phyloP scores from a whole-genome alignment of 768 basidiomycete species.

The Suillus luteus region DNA sequence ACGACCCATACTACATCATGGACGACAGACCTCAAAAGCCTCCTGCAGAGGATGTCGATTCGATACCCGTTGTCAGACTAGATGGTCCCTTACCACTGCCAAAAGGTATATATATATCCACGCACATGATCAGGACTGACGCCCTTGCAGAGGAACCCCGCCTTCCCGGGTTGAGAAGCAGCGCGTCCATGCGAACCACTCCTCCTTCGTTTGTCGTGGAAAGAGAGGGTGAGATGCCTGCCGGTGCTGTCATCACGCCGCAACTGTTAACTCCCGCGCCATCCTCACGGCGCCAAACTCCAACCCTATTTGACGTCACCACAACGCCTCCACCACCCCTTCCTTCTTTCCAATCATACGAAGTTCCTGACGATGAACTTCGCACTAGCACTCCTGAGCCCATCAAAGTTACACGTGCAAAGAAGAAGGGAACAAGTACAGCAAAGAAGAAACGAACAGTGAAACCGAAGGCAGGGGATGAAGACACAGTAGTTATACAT shows the following conservation, averaged over 20 bases:
- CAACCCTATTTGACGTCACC: slow-evolving; percentile 31
- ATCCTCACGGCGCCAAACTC: slow-evolving; percentile 26
- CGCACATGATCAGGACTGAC: slow-evolving; percentile 22
- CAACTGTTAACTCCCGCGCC: slow-evolving; percentile 32
- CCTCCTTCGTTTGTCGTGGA: slow-evolving; percentile 65
- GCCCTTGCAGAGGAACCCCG: slow-evolving; percentile 39
- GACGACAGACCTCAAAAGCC: slow-evolving; percentile 52
- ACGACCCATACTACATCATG: slow-evolving; percentile 91
- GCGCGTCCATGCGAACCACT: slow-evolving; percentile 39
- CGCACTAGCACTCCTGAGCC: slow-evolving; percentile 63
- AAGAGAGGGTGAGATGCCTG: slow-evolving; percentile 85
- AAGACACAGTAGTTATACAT: background rate
- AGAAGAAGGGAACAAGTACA: slow-evolving; percentile 54
- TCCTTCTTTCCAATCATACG: slow-evolving; percentile 54
- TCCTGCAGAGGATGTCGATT: slow-evolving; percentile 68
- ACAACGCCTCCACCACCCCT: slow-evolving; percentile 39
- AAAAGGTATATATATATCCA: slow-evolving; percentile 29
- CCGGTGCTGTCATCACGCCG: slow-evolving; percentile 40
- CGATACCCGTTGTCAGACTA: slow-evolving; percentile 87
- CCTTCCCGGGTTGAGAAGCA: slow-evolving; percentile 47
- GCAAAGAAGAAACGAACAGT: slow-evolving; percentile 70
- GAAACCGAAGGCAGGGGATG: slow-evolving; percentile 18
- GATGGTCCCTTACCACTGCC: slow-evolving; percentile 59
- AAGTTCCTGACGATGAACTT: slow-evolving; percentile 47
- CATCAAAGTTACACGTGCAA: slow-evolving; percentile 73